A percentile compares a stretch with the other conserved stretches of the same genome.
Evolutionary conservation across 2,329 filamentous ascomycete species (phyloP).

Genomic region (Aspergillus tamarii): DNA sequence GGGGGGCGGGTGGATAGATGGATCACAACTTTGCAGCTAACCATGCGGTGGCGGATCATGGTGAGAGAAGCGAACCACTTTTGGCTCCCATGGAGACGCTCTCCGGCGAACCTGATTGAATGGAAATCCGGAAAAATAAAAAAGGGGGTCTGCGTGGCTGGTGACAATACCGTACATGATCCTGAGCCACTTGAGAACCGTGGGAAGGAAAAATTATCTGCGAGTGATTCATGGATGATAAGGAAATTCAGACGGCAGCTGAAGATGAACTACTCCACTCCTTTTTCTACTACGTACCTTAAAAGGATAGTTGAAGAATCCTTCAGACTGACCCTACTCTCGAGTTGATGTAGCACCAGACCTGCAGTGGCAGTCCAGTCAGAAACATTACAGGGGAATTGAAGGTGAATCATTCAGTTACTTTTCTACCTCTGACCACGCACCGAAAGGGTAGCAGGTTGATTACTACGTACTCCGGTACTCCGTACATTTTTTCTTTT

Average conservation of each 20-base stretch:
- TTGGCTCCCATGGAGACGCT: conserved; percentile 4
- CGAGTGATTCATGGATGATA: neutral
- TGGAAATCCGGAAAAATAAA: neutral
- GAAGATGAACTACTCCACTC: neutral
- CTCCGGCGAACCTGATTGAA: neutral
- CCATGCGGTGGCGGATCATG: conserved; percentile 4
- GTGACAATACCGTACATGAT: neutral
- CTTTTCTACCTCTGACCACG: neutral
- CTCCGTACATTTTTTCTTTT: neutral
- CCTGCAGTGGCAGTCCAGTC: neutral
- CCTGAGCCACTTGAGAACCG: neutral
- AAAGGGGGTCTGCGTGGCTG: conserved; percentile 1
- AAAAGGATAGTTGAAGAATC: neutral
- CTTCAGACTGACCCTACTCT: neutral
- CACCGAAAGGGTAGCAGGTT: neutral
- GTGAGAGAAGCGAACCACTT: neutral
- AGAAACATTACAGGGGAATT: neutral
- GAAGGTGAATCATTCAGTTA: neutral
- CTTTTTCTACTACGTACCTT: neutral
- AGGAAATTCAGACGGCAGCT: neutral
- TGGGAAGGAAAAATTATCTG: neutral
- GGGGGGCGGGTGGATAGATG: neutral
- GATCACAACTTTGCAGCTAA: conserved; percentile 1
- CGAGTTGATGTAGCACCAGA: neutral
- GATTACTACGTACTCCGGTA: too few species aligned